A percentile compares a stretch with the other conserved stretches of the same genome.
Evolutionary conservation across 306 rosid species (phyloP).

Genomic region (Castanospermum australe): DNA sequence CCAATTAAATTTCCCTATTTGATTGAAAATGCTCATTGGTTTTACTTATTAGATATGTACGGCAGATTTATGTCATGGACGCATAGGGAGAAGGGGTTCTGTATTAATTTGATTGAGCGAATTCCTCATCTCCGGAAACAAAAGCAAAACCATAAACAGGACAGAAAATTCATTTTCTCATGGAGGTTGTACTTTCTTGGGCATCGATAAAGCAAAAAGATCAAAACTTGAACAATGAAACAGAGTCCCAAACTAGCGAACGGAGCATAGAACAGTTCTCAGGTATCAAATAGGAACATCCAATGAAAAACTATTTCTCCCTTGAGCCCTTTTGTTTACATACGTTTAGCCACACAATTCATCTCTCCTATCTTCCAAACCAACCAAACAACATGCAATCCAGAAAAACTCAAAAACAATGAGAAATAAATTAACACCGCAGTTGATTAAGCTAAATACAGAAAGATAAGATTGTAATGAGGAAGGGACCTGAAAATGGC

Average conservation of each 20-base stretch:
- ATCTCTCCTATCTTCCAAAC: not conserved
- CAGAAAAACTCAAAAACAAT: not conserved
- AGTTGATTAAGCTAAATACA: not conserved
- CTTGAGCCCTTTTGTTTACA: not conserved
- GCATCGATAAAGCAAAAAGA: not conserved
- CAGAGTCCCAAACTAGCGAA: not conserved
- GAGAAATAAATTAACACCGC: not conserved
- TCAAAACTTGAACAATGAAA: constrained; percentile 6
- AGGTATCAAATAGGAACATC: not conserved
- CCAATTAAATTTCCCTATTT: not conserved
- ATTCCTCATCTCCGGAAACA: not conserved
- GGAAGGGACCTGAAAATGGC: constrained; percentile 76
- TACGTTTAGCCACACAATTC: not conserved
- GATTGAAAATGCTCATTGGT: not conserved
- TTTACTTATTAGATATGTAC: constrained; percentile 10
- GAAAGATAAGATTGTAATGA: not conserved
- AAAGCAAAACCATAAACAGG: not conserved
- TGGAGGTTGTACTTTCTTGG: not conserved
- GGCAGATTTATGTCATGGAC: not conserved
- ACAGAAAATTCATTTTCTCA: not conserved
- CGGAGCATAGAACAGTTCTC: not conserved
- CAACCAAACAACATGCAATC: constrained; percentile 7
- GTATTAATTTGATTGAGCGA: not conserved
- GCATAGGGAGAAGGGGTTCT: not conserved
- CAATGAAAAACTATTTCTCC: not conserved